Conservation (phyloP, 495 filamentous ascomycete species). For the Xylaria cubensis region DNA sequence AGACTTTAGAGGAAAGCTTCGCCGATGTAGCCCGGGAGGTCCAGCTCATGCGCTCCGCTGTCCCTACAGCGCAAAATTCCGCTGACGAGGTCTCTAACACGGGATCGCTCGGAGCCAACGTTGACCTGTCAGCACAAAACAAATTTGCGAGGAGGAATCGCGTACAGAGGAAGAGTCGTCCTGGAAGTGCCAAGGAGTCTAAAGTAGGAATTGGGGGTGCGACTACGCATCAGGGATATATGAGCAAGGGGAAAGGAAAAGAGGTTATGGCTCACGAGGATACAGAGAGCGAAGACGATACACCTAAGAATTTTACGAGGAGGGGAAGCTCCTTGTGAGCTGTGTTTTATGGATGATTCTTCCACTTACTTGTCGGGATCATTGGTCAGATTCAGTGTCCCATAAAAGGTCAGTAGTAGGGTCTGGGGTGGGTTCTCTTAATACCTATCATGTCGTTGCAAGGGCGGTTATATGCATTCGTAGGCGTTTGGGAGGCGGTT, state of each 20-base stretch:
- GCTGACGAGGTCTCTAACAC: slow-evolving; percentile 39
- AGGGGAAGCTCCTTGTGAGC: slow-evolving; percentile 43
- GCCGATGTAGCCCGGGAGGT: slow-evolving; percentile 85
- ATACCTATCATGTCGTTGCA: neutral
- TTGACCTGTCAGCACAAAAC: slow-evolving; percentile 22
- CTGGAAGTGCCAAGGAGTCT: slow-evolving; percentile 31
- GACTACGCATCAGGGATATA: slow-evolving; percentile 19
- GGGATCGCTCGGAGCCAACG: neutral
- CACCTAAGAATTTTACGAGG: slow-evolving; percentile 23
- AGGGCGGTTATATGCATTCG: slow-evolving; percentile 21
- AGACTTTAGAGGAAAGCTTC: slow-evolving; percentile 85
- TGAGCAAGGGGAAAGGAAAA: slow-evolving; percentile 41
- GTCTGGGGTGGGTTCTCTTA: neutral
- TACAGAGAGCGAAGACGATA: slow-evolving; percentile 33
- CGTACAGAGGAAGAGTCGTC: slow-evolving; percentile 29
- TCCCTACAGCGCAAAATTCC: slow-evolving; percentile 51
- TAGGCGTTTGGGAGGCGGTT: slow-evolving; percentile 19
- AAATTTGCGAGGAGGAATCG: slow-evolving; percentile 30
- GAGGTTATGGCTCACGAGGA: slow-evolving; percentile 26
- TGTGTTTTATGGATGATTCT: neutral
- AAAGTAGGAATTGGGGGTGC: slow-evolving; percentile 18
- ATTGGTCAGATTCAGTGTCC: neutral
- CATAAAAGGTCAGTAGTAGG: neutral
- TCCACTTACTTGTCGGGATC: neutral
- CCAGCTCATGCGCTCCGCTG: slow-evolving; percentile 63